Percentiles rank a stretch among this genome's conserved stretches.
Evolutionary conservation across 257 asterid species (phyloP).

Genomic region (Petunia axillaris): DNA sequence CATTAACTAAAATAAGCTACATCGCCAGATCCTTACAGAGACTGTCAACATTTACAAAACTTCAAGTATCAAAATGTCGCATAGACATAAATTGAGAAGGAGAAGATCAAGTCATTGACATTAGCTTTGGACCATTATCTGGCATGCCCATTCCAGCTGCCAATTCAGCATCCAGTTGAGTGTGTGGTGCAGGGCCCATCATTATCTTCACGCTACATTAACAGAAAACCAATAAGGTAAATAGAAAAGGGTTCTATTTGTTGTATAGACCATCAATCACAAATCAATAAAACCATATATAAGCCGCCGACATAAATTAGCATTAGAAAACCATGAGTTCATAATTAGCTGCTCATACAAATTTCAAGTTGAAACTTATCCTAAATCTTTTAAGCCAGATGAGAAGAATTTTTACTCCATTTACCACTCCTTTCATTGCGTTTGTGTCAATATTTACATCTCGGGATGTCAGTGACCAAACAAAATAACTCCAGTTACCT

Average conservation of each 20-base stretch:
- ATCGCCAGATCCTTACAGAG: not conserved
- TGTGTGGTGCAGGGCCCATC: conserved; percentile 87
- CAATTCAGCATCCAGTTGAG: conserved; percentile 80
- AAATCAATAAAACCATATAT: not conserved
- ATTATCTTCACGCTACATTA: conserved; percentile 60
- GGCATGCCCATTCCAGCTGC: conserved; percentile 98
- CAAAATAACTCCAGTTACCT: too few relatives aligned
- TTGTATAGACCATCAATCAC: not conserved
- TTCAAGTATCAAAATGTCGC: not conserved
- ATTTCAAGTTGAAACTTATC: not conserved
- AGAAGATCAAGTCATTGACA: conserved; percentile 47
- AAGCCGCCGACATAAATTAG: not conserved
- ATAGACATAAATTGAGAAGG: not conserved
- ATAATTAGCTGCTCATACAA: not conserved
- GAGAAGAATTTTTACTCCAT: not conserved
- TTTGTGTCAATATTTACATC: not conserved
- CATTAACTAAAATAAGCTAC: not conserved
- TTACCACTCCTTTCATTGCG: not conserved
- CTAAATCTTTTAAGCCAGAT: not conserved
- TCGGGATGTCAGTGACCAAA: not conserved
- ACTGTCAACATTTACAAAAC: not conserved
- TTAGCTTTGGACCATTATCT: conserved; percentile 90
- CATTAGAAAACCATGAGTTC: not conserved
- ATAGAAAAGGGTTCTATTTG: not conserved
- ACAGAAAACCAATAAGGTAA: not conserved